Evolutionary conservation across 306 rosid genomes (phyloP), one percentile per base, ranked within the genome.

Genomic region (Cicer chorassanicum): DNA sequence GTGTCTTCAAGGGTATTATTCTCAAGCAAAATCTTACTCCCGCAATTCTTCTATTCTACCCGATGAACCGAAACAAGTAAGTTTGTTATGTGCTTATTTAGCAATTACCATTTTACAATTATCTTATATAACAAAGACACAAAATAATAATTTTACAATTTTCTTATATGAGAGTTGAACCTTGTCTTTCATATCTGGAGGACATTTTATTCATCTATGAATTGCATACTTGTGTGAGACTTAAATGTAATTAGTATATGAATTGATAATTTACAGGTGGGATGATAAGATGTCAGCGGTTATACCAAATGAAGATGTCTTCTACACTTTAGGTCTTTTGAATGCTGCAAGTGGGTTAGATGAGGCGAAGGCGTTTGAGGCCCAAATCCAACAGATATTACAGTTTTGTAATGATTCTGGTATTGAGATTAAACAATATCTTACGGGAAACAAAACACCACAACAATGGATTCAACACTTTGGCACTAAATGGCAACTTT

Each of bases 291-390:
- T 81, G 89, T 87, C 92, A 2, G 86, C 80, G 6, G 78, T 86
- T 14, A 82, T 62, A 57, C 91, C 93, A 3, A 76, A 84, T 0
- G 98, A 86, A 78, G 91, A 86, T 36, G 73, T 89, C 8, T 93
- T 89, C 86, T 93, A 89, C 41, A 4, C n/a, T 4, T 69, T 88
- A 40, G 71, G 71, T 19, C 14, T 91, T 62, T 54, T 91, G 42
- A 82, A 56, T 64, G 18, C 84, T 57, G 44, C 91, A 55, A 78
- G 46, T 51, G 81, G 81, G 0, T 41, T 41, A 19, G 8, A 64
- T 5, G 41, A 72, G 3, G 75, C 79, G 88, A 34, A 85, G 45
- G 51, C 53, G 16, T 76, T 68, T 55, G 81, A 80, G 11, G 19
- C 9, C 3, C 86, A 87, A 41, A 86, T 80, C 29, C 71, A 55